Percentiles rank a stretch among this genome's conserved stretches.
phyloP scores from a whole-genome alignment of 768 basidiomycete species.

The Collybia nuda region DNA sequence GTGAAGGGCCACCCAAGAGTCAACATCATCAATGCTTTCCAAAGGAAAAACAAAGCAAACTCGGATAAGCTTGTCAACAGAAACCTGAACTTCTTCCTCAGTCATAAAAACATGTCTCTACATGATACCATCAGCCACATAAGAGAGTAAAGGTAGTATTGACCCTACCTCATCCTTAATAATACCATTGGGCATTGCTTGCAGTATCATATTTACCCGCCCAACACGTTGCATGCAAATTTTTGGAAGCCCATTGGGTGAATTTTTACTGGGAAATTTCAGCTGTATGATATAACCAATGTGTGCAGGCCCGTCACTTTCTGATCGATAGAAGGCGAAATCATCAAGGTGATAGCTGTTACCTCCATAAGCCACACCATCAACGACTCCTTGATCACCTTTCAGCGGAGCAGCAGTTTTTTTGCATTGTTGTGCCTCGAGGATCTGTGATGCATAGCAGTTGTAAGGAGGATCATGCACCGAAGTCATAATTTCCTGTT shows the following conservation, averaged over 20 bases:
- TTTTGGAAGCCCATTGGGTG: constrained; percentile 12
- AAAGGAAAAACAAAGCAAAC: constrained; percentile 48
- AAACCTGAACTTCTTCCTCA: constrained; percentile 34
- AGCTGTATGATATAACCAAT: constrained; percentile 53
- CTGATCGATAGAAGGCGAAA: constrained; percentile 51
- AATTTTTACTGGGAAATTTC: constrained; percentile 15
- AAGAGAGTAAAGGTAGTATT: neutral
- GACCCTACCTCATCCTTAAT: constrained; percentile 62
- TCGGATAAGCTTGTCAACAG: constrained; percentile 40
- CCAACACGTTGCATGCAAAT: constrained; percentile 48
- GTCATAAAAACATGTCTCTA: constrained; percentile 68
- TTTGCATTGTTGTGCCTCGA: too few species aligned
- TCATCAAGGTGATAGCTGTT: constrained; percentile 60
- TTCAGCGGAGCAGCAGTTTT: constrained; percentile 18
- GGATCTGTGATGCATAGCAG: constrained; percentile 29
- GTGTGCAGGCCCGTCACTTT: constrained; percentile 45
- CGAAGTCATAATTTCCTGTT: constrained; percentile 20
- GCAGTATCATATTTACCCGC: constrained; percentile 37
- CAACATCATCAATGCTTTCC: constrained; percentile 22
- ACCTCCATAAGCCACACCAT: constrained; percentile 47
- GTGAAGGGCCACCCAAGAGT: constrained; percentile 51
- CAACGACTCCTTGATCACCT: constrained; percentile 18
- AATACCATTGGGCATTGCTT: constrained; percentile 34
- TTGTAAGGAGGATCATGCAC: constrained; percentile 37
- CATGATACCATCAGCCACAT: neutral